Conservation (phyloP, 768 basidiomycete species). For the Tulasnella sp. region DNA sequence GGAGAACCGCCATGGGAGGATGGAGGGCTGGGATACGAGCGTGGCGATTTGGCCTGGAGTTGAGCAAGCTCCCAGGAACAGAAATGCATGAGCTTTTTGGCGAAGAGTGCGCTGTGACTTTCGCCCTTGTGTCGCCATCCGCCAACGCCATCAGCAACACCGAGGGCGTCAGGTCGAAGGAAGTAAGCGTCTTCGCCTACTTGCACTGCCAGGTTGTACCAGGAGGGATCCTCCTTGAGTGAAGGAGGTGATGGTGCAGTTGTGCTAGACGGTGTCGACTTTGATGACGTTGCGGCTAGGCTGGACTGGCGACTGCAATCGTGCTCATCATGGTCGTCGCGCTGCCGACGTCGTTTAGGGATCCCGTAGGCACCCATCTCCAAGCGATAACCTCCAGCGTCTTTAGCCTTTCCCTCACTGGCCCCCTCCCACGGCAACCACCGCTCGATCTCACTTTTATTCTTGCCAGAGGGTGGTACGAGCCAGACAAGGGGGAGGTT, state of each 20-base stretch:
- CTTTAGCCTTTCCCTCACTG: not conserved
- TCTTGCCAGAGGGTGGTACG: not conserved
- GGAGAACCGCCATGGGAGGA: not conserved
- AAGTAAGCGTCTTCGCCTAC: slow-evolving; percentile 93
- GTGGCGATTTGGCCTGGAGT: not conserved
- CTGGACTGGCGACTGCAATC: slow-evolving; percentile 18
- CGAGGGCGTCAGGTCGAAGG: slow-evolving; percentile 66
- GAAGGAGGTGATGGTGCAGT: slow-evolving; percentile 23
- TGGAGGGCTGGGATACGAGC: not conserved
- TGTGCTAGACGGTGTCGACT: slow-evolving; percentile 25
- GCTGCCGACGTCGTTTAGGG: slow-evolving; percentile 42
- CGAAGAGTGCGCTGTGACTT: slow-evolving; percentile 36
- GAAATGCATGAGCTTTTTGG: slow-evolving; percentile 74
- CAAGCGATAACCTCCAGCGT: slow-evolving; percentile 33
- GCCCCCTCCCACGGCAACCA: slow-evolving; percentile 3
- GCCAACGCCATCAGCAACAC: slow-evolving; percentile 91
- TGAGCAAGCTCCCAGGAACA: slow-evolving; percentile 50
- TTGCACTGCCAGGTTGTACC: slow-evolving; percentile 46
- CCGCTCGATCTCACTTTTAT: slow-evolving; percentile 1
- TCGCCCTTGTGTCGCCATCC: slow-evolving; percentile 61
- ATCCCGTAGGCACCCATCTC: slow-evolving; percentile 79
- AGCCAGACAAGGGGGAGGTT: slow-evolving; percentile 1
- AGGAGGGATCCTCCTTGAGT: slow-evolving; percentile 21
- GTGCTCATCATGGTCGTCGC: not conserved
- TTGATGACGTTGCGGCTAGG: slow-evolving; percentile 20